These are phyloP conservation scores for Linum trigynum DNA, from an alignment of 345 rosid species.

Conservation along the genomic window DNA sequence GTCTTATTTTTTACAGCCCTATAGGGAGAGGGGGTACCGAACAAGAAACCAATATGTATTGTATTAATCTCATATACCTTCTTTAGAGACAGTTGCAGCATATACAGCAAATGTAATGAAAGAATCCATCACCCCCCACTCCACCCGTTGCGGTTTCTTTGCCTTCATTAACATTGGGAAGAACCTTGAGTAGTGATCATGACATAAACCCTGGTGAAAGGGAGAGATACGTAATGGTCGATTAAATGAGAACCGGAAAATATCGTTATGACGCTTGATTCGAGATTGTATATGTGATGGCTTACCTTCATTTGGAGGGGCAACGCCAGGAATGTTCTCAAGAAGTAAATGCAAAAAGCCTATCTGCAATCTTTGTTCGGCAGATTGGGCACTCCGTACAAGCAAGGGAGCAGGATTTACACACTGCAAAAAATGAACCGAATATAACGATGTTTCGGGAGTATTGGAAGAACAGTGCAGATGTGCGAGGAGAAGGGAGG, in stretches of 20 bases:
- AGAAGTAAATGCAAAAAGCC: conserved; percentile 91
- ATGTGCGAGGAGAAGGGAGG: background rate
- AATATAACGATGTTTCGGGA: background rate
- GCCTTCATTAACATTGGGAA: background rate
- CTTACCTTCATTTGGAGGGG: conserved; percentile 29
- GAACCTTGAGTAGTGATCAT: conserved; percentile 16
- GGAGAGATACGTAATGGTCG: too few species aligned
- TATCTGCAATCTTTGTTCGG: conserved; percentile 84
- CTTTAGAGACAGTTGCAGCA: conserved; percentile 15
- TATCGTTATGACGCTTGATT: background rate
- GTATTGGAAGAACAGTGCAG: background rate
- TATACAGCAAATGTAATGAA: conserved; percentile 47
- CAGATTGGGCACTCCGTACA: conserved; percentile 98
- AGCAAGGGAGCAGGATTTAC: conserved; percentile 96
- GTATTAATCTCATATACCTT: conserved; percentile 20
- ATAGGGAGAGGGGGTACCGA: conserved; percentile 11
- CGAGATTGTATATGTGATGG: background rate
- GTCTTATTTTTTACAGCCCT: conserved; percentile 43
- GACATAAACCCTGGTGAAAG: conserved; percentile 29
- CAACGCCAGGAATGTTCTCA: conserved; percentile 25
- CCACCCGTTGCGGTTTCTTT: background rate
- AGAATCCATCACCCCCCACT: conserved; percentile 35
- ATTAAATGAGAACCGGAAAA: background rate
- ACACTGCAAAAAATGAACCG: conserved; percentile 47
- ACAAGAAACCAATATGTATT: too few species aligned